These are phyloP conservation scores for Saturnispora ahearnii DNA, from an alignment of 805 yeast genomes.

Conservation along the genomic window DNA sequence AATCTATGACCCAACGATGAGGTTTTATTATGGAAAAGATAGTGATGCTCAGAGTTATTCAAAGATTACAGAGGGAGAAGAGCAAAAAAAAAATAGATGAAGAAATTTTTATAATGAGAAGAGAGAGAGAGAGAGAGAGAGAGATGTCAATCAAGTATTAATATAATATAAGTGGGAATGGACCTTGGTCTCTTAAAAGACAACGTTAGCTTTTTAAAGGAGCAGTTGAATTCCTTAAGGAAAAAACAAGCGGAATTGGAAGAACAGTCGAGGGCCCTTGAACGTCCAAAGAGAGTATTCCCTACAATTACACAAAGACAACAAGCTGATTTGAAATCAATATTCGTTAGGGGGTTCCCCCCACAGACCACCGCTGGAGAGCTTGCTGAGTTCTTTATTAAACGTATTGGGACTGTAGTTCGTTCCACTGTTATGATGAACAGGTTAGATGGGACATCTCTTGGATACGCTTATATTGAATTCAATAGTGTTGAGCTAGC, in stretches of 20 bases:
- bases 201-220: conserved; percentile 6
- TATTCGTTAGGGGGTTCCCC: conserved; percentile 81
- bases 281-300: conserved; percentile 6
- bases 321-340: conserved; percentile 67
- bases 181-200: neutral
- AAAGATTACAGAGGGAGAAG: too few species aligned
- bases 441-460: conserved; percentile 70
- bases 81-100: too few species aligned
- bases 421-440: conserved; percentile 72
- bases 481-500: conserved; percentile 63
- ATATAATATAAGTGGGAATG: neutral
- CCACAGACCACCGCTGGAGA: conserved; percentile 73
- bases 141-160: too few species aligned
- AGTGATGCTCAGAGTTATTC: too few species aligned
- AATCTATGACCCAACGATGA: too few species aligned
- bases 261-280: neutral
- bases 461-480: conserved; percentile 83
- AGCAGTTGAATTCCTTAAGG: conserved; percentile 45
- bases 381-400: conserved; percentile 57
- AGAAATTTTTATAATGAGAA: too few species aligned
- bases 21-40: too few species aligned
- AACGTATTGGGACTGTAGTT: conserved; percentile 61
- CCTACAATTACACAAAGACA: conserved; percentile 31
- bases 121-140: too few species aligned
- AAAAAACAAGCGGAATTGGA: conserved; percentile 55